Conservation (phyloP, 305 asterid species). For the Fraxinus sp. region DNA sequence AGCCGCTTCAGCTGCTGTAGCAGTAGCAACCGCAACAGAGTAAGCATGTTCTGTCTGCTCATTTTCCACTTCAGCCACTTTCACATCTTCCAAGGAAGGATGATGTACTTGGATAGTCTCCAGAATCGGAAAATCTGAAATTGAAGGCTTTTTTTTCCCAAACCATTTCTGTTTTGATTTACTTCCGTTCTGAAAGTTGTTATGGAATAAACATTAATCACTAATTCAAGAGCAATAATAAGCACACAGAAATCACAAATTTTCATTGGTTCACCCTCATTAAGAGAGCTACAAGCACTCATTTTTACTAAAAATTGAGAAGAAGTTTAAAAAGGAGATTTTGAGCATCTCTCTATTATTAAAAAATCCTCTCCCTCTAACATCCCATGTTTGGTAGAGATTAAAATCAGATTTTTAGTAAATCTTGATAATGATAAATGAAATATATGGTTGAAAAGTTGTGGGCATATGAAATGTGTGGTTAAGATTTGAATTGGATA, state of each 20-base stretch:
- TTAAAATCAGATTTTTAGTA: no score
- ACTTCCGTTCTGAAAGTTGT: constrained; percentile 45
- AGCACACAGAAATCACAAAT: background rate
- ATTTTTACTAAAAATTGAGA: background rate
- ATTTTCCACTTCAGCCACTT: constrained; percentile 49
- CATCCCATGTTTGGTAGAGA: background rate
- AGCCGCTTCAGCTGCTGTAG: constrained; percentile 71
- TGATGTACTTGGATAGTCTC: constrained; percentile 43
- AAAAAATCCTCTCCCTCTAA: background rate
- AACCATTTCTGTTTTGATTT: constrained; percentile 43
- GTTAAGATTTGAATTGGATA: no score
- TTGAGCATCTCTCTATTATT: background rate
- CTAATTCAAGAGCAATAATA: background rate
- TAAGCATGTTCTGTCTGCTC: constrained; percentile 67
- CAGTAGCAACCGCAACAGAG: constrained; percentile 68
- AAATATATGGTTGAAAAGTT: no score
- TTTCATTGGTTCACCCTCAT: background rate
- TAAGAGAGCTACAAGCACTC: background rate
- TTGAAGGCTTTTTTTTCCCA: constrained; percentile 51
- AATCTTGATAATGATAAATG: no score
- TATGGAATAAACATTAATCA: background rate
- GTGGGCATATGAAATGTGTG: no score
- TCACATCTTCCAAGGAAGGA: constrained; percentile 58
- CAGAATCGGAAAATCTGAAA: constrained; percentile 36
- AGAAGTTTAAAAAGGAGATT: background rate